Base-by-base conservation (phyloP, 1,284 basidiomycete genomes). In the Trichosporon coremiiforme region DNA sequence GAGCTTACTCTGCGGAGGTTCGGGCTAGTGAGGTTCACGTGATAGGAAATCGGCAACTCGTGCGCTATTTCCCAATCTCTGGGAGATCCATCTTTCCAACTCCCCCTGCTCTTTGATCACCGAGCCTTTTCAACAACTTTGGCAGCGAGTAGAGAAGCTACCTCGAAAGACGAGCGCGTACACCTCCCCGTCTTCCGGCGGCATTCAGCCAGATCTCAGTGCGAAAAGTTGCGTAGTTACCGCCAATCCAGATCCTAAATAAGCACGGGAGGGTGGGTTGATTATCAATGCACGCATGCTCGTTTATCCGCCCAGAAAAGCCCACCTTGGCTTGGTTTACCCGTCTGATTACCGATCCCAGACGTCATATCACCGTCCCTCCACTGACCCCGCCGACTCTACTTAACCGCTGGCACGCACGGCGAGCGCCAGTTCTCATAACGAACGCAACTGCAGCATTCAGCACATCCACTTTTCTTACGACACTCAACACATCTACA, bases 291-390 rank as follows among this genome's bases (percentile, higher is more conserved):
- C 41, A 45, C 50, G 10, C n/a, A 22, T 22, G 9, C 15, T 20
- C 50, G n/a, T 53, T 53, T 53, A 53, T 22, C 50, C 50, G 50
- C 4, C n/a, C 45, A n/a, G 20, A 4, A 20, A 17, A 20, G 50
- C 50, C 50, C 50, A 53, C 50, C 50, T 53, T 22, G 20, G 6
- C 36, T 53, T 53, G 50, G 50, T 53, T 53, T 53, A 53, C 50
- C 50, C 50, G 50, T 8, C 50, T 25, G 22, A 20, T 53, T 53
- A 17, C 50, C 50, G 50, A 53, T 22, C 50, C 33, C 20, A 53
- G 12, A 25, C 20, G 50, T 53, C 50, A 53, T 53, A 53, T 25
- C 22, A 17, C 22, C 50, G 50, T 17, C 20, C 2, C 7, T 53
- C 33, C 6, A 10, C 33, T 35, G 33, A 10, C 33, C 33, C 33